Conservation (phyloP, 2,329 filamentous ascomycete species). For the Periglandula ipomoeae region DNA sequence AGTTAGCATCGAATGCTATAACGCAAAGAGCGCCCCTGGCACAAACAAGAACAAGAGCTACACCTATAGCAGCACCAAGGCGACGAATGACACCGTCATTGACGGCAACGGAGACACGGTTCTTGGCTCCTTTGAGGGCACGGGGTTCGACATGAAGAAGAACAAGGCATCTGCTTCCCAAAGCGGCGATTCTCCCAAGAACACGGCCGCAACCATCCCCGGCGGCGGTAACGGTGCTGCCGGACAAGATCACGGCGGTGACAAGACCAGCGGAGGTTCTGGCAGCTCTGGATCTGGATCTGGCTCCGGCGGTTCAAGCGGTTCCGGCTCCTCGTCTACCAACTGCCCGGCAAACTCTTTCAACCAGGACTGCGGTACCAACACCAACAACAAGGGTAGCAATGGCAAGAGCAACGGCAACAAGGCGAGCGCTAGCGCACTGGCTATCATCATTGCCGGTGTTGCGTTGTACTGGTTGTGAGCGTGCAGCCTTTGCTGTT, state of each 20-base stretch:
- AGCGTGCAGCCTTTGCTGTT: constrained; percentile 1
- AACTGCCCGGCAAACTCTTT: constrained; percentile 31
- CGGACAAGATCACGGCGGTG: constrained; percentile 14
- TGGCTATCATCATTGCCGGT: constrained; percentile 29
- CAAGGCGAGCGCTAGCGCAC: constrained; percentile 24
- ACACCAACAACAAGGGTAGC: constrained; percentile 19
- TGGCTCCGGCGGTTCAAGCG: constrained; percentile 13
- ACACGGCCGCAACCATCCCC: constrained; percentile 19
- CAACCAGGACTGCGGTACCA: constrained; percentile 31
- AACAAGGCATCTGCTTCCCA: constrained; percentile 21
- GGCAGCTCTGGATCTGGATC: constrained; percentile 13
- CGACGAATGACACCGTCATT: constrained; percentile 67
- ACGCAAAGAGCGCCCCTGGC: constrained; percentile 52
- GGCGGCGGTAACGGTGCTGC: constrained; percentile 18
- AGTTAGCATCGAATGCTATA: constrained; percentile 79
- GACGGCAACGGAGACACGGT: constrained; percentile 68
- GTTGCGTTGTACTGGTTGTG: constrained; percentile 27
- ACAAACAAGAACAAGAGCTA: constrained; percentile 63
- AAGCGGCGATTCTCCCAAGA: constrained; percentile 13
- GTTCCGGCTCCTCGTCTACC: constrained; percentile 15
- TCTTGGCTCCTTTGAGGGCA: constrained; percentile 71
- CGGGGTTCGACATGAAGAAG: constrained; percentile 62
- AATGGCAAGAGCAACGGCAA: constrained; percentile 15
- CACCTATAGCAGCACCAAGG: constrained; percentile 56
- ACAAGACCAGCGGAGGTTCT: constrained; percentile 15